Conservation (phyloP, 345 rosid species). For the rapeseed (Brassica napus) region DNA sequence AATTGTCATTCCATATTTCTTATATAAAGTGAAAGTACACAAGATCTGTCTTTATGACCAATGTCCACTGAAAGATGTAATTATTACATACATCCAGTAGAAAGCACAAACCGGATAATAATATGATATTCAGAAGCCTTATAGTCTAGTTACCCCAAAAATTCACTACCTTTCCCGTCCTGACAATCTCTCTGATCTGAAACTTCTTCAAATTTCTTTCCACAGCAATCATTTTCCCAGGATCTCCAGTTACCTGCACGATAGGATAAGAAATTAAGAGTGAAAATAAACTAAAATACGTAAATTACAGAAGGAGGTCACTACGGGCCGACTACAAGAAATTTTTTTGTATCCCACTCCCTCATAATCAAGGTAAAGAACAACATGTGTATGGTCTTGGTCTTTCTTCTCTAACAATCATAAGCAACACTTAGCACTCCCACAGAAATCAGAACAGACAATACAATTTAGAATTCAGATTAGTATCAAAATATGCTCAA, state of each 20-base stretch:
- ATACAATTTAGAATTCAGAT: slow-evolving; percentile 14
- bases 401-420: slow-evolving; percentile 15
- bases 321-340: too few species aligned
- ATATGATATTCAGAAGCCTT: not conserved
- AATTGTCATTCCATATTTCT: slow-evolving; percentile 17
- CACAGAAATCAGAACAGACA: not conserved
- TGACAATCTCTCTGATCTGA: slow-evolving; percentile 86
- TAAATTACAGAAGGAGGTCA: not conserved
- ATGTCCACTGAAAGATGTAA: slow-evolving; percentile 12
- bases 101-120: slow-evolving; percentile 14
- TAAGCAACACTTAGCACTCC: slow-evolving; percentile 9
- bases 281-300: not conserved
- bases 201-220: slow-evolving; percentile 83
- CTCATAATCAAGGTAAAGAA: slow-evolving; percentile 9
- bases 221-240: slow-evolving; percentile 92
- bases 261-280: not conserved
- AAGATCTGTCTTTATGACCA: slow-evolving; percentile 4
- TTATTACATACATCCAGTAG: not conserved
- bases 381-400: not conserved
- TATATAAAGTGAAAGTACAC: slow-evolving; percentile 11
- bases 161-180: slow-evolving; percentile 63
- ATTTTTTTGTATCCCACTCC: not conserved
- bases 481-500: not conserved
- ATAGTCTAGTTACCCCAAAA: slow-evolving; percentile 8
- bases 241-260: slow-evolving; percentile 91